Evolutionary conservation across 495 filamentous ascomycete species (phyloP).

Genomic region (Darksidea phi): DNA sequence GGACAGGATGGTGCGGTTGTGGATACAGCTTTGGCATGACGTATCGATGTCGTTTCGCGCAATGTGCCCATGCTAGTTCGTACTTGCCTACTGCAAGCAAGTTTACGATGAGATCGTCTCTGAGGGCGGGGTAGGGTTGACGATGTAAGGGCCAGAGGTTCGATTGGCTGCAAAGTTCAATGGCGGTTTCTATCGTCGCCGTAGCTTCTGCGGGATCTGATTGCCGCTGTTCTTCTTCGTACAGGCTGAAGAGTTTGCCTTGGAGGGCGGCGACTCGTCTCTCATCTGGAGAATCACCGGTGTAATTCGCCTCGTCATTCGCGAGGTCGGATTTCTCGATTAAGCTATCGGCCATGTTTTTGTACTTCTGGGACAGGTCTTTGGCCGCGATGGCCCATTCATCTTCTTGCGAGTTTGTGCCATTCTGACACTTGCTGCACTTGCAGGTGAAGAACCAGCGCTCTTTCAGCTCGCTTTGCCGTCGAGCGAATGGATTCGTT

Average conservation of each 20-base stretch:
- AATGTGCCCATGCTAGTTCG: constrained; percentile 26
- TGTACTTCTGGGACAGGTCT: constrained; percentile 17
- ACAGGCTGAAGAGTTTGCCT: constrained; percentile 18
- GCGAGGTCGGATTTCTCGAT: constrained; percentile 1
- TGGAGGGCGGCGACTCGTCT: constrained; percentile 32
- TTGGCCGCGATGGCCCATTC: constrained; percentile 24
- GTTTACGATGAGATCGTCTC: constrained; percentile 39
- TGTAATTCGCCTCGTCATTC: constrained; percentile 22
- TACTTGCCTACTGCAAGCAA: constrained; percentile 21
- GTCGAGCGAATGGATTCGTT: constrained; percentile 50
- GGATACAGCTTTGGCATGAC: constrained; percentile 42
- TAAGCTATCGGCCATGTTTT: constrained; percentile 18
- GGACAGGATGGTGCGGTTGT: constrained; percentile 39
- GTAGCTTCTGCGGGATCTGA: constrained; percentile 21
- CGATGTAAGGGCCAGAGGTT: constrained; percentile 33
- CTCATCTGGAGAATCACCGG: constrained; percentile 19
- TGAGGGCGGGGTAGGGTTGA: constrained; percentile 36
- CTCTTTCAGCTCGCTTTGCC: constrained; percentile 53
- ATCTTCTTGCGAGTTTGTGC: constrained; percentile 35
- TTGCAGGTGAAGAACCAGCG: constrained; percentile 66
- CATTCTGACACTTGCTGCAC: constrained; percentile 55
- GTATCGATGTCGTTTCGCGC: constrained; percentile 34
- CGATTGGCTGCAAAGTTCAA: constrained; percentile 23
- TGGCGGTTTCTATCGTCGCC: constrained; percentile 20
- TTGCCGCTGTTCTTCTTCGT: constrained; percentile 15